A percentile compares a stretch with the other conserved stretches of the same genome.
Conservation (phyloP, 768 basidiomycete genomes). For the Amanita thiersii region DNA sequence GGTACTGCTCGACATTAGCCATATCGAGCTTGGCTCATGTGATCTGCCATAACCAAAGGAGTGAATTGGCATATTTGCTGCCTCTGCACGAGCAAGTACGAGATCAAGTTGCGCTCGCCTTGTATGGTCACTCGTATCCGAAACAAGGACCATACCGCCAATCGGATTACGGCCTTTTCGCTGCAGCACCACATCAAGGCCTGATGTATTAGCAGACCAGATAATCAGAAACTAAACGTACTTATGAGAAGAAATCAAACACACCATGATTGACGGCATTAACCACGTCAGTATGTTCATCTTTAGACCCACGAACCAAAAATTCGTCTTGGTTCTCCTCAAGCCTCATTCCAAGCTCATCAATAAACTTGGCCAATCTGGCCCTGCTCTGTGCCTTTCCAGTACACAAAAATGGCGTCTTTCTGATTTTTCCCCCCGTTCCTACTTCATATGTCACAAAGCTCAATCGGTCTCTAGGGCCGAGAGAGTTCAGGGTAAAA, state of each 20-base stretch:
- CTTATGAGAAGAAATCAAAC: neutral
- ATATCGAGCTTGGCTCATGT: constrained; percentile 94
- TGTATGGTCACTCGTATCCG: constrained; percentile 87
- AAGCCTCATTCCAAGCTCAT: constrained; percentile 45
- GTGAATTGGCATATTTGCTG: constrained; percentile 94
- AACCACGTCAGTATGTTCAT: constrained; percentile 95
- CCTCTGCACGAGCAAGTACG: constrained; percentile 93
- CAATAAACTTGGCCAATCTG: constrained; percentile 72
- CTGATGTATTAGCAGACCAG: constrained; percentile 25
- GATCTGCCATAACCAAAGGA: constrained; percentile 95
- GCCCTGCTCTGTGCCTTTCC: constrained; percentile 62
- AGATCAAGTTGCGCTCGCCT: constrained; percentile 97
- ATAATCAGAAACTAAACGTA: neutral
- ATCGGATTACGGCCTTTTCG: constrained; percentile 87
- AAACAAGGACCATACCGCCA: constrained; percentile 88
- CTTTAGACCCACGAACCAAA: constrained; percentile 66
- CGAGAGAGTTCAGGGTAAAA: constrained; percentile 74
- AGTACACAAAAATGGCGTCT: constrained; percentile 85
- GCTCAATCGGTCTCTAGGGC: constrained; percentile 73
- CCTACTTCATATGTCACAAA: constrained; percentile 93
- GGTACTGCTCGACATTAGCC: constrained; percentile 99
- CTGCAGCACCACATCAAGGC: constrained; percentile 90
- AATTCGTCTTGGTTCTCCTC: constrained; percentile 41
- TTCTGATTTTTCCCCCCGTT: constrained; percentile 69
- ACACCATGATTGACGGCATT: constrained; percentile 96